A percentile compares a stretch with the other conserved stretches of the same genome.
Evolutionary conservation across 441 rosid species (phyloP).

Genomic region (California macrophylla): DNA sequence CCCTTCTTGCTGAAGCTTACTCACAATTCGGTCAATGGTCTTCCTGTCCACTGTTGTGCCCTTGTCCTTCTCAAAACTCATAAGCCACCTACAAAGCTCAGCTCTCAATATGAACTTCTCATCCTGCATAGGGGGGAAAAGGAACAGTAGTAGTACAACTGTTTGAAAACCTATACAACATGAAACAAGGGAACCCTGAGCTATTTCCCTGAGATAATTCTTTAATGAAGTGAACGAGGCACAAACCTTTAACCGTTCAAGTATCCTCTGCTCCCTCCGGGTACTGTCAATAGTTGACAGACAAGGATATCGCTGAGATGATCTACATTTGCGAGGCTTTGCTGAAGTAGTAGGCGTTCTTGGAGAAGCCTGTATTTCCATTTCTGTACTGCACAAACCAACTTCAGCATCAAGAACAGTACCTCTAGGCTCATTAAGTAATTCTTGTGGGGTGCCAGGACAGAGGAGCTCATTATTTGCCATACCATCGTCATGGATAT

Average conservation of each 20-base stretch:
- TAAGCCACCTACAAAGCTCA: slow-evolving; percentile 78
- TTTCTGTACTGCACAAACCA: slow-evolving; percentile 22
- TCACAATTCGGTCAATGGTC: slow-evolving; percentile 63
- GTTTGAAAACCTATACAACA: neutral
- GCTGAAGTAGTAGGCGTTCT: slow-evolving; percentile 21
- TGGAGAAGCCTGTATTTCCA: slow-evolving; percentile 31
- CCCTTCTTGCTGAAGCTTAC: slow-evolving; percentile 79
- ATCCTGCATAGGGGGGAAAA: slow-evolving; percentile 43
- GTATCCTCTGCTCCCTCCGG: slow-evolving; percentile 79
- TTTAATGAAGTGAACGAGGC: slow-evolving; percentile 15
- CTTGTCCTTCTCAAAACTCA: slow-evolving; percentile 72
- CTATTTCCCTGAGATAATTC: slow-evolving; percentile 10
- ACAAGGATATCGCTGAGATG: slow-evolving; percentile 32
- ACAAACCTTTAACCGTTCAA: slow-evolving; percentile 63
- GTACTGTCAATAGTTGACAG: slow-evolving; percentile 55
- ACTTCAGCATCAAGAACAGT: slow-evolving; percentile 27
- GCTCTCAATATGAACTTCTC: slow-evolving; percentile 70
- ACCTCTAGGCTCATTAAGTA: slow-evolving; percentile 28
- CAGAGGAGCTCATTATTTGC: slow-evolving; percentile 23
- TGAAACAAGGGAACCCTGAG: slow-evolving; percentile 8
- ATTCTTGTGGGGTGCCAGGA: slow-evolving; percentile 32
- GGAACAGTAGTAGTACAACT: slow-evolving; percentile 10
- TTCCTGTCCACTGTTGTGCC: slow-evolving; percentile 66
- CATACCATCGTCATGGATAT: slow-evolving; percentile 29
- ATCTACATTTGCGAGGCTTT: slow-evolving; percentile 31